phyloP scores from a whole-genome alignment of 139 green algal genomes.

The Protoeuglena noctilucae region DNA sequence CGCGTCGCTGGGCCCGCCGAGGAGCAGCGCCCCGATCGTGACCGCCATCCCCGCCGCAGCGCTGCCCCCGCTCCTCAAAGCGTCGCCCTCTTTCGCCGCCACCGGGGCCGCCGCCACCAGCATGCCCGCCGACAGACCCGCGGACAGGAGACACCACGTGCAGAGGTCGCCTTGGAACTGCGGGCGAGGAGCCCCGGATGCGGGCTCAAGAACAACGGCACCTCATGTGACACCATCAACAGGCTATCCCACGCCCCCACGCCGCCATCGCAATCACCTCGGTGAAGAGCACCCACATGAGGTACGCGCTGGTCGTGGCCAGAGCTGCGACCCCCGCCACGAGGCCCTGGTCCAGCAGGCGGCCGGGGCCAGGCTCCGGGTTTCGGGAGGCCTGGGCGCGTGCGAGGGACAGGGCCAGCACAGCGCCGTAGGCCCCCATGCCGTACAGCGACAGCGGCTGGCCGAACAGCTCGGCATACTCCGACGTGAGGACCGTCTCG shows the following conservation, averaged over 20 bases:
- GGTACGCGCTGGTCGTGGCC: conserved; percentile 34
- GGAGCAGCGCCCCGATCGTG: conserved; percentile 13
- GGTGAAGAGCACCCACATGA: conserved; percentile 37
- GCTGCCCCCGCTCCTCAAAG: not conserved
- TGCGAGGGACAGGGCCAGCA: conserved; percentile 21
- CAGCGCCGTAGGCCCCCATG: conserved; percentile 35
- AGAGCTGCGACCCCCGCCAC: conserved; percentile 35
- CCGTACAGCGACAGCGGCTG: conserved; percentile 50
- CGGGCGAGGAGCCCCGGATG: conserved; percentile 40
- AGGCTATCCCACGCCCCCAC: not conserved
- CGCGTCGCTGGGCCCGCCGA: conserved; percentile 8
- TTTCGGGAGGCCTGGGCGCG: conserved; percentile 4
- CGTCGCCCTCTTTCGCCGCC: not conserved
- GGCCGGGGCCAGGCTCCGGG: not conserved
- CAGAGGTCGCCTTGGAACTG: conserved; percentile 42
- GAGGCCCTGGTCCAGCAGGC: conserved; percentile 8
- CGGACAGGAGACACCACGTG: conserved; percentile 51
- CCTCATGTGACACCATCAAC: conserved; percentile 20
- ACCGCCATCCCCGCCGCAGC: not conserved
- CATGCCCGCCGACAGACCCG: conserved; percentile 28
- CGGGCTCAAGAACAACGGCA: no score
- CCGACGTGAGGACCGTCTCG: conserved; percentile 44
- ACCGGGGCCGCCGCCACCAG: conserved; percentile 13
- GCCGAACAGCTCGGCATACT: conserved; percentile 51
- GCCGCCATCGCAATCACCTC: not conserved